Percentiles rank a stretch among this genome's conserved stretches.
Conservation (phyloP, 148 eudicot genomes). For the Mesembryanthemum crystallinum region DNA sequence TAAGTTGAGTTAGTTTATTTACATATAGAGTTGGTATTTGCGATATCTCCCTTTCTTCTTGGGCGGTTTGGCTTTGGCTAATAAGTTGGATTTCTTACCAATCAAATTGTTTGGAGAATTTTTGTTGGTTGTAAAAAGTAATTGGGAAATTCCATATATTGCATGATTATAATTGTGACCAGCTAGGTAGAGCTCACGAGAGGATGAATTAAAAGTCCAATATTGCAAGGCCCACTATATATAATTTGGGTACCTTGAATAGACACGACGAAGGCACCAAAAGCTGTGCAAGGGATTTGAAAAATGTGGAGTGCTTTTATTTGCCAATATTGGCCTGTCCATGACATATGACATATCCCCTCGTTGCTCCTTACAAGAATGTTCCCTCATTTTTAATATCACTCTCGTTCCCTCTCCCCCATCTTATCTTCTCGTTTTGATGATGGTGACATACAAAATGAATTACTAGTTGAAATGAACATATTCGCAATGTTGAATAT, state of each 20-base stretch:
- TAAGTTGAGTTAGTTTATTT: too few species aligned
- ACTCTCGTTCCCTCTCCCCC: neutral
- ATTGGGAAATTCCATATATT: neutral
- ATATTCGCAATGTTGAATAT: too few species aligned
- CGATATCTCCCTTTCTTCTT: too few species aligned
- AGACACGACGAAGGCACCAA: constrained; percentile 1
- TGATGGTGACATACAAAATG: neutral
- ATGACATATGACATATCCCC: too few species aligned
- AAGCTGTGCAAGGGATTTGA: neutral
- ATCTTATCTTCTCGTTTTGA: neutral
- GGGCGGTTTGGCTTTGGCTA: too few species aligned
- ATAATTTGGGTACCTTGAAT: neutral
- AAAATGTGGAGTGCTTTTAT: neutral
- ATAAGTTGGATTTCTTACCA: too few species aligned
- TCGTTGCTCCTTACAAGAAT: neutral
- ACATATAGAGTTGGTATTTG: too few species aligned
- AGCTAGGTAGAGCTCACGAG: constrained; percentile 4
- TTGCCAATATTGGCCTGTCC: neutral
- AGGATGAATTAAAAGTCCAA: neutral
- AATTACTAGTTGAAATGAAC: too few species aligned
- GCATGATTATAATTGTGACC: neutral
- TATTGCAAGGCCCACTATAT: neutral
- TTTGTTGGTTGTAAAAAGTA: too few species aligned
- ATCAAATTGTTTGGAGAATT: too few species aligned
- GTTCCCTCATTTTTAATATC: neutral